Percentiles rank a stretch among this genome's conserved stretches.
phyloP scores from a whole-genome alignment of 1,284 basidiomycete genomes.

The Moesziomyces parantarcticus region DNA sequence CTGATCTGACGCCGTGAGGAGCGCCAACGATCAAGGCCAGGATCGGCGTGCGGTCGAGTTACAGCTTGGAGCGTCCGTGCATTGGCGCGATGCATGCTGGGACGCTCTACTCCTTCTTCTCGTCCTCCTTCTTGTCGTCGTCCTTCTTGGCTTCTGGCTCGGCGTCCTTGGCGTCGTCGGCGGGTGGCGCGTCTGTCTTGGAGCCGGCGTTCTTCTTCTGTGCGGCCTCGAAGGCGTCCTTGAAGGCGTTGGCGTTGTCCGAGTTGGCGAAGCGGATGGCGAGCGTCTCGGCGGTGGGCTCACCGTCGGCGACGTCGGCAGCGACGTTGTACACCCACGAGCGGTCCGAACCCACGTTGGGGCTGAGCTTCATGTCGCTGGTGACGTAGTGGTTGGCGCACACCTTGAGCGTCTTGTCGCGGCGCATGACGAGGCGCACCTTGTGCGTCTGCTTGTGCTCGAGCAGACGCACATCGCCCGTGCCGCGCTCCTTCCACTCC shows the following conservation, averaged over 20 bases:
- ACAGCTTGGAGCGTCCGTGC: conserved; percentile 23
- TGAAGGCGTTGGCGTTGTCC: conserved; percentile 73
- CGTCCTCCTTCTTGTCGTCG: conserved; percentile 37
- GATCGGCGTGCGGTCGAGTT: conserved; percentile 11
- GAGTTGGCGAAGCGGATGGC: conserved; percentile 98
- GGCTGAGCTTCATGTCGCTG: conserved; percentile 90
- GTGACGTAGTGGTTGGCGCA: conserved; percentile 97
- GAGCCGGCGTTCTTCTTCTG: conserved; percentile 57
- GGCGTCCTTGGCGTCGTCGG: conserved; percentile 28
- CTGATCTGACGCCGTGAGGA: too few species aligned
- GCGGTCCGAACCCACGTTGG: conserved; percentile 98
- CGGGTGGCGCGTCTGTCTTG: conserved; percentile 23
- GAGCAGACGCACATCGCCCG: conserved; percentile 65
- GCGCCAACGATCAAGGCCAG: too few species aligned
- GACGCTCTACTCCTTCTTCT: conserved; percentile 24
- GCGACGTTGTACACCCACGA: conserved; percentile 96
- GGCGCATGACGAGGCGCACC: conserved; percentile 96
- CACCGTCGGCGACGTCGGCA: conserved; percentile 86
- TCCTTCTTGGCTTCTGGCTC: conserved; percentile 28
- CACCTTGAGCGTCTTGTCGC: conserved; percentile 99
- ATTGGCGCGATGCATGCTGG: background rate
- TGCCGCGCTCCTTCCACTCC: conserved; percentile 95
- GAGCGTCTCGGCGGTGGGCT: conserved; percentile 89
- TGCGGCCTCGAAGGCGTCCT: conserved; percentile 63
- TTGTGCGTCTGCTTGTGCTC: conserved; percentile 88